Conservation (phyloP, 495 filamentous ascomycete genomes). For the Chaetomium cochliodes region DNA sequence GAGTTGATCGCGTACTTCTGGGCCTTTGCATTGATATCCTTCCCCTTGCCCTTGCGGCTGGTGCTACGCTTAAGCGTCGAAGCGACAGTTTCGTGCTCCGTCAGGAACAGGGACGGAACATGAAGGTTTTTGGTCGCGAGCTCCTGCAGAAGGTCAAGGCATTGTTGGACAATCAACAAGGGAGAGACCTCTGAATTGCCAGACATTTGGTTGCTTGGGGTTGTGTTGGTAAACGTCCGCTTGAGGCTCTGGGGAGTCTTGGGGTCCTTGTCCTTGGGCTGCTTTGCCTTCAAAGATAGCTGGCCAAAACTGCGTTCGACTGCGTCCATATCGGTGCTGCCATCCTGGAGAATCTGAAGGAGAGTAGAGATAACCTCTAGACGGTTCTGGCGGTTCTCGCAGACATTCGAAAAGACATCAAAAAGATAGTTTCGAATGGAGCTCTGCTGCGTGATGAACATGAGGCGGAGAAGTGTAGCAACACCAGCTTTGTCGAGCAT, state of each 20-base stretch:
- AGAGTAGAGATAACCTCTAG: constrained; percentile 92
- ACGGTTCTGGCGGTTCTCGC: constrained; percentile 89
- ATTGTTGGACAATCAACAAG: constrained; percentile 93
- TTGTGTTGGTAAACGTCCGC: constrained; percentile 61
- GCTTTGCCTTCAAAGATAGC: constrained; percentile 85
- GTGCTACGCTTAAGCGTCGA: constrained; percentile 70
- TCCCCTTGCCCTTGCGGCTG: constrained; percentile 83
- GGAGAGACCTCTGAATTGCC: constrained; percentile 80
- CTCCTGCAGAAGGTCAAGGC: constrained; percentile 75
- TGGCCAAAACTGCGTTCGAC: constrained; percentile 95
- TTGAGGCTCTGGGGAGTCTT: constrained; percentile 80
- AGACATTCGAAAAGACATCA: constrained; percentile 82
- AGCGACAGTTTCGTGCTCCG: constrained; percentile 80
- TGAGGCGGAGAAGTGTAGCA: constrained; percentile 87
- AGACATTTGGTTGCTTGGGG: constrained; percentile 47
- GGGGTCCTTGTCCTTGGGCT: constrained; percentile 60
- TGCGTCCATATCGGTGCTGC: constrained; percentile 84
- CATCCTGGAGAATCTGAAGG: constrained; percentile 94
- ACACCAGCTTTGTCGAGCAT: constrained; percentile 96
- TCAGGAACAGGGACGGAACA: constrained; percentile 89
- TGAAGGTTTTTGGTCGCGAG: constrained; percentile 76
- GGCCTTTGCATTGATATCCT: constrained; percentile 75
- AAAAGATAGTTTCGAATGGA: constrained; percentile 74
- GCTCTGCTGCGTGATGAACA: constrained; percentile 92
- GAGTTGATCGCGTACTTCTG: constrained; percentile 91